A percentile compares a stretch with the other conserved stretches of the same genome.
phyloP scores from a whole-genome alignment of 768 basidiomycete species.

The Leccinum imitatum region DNA sequence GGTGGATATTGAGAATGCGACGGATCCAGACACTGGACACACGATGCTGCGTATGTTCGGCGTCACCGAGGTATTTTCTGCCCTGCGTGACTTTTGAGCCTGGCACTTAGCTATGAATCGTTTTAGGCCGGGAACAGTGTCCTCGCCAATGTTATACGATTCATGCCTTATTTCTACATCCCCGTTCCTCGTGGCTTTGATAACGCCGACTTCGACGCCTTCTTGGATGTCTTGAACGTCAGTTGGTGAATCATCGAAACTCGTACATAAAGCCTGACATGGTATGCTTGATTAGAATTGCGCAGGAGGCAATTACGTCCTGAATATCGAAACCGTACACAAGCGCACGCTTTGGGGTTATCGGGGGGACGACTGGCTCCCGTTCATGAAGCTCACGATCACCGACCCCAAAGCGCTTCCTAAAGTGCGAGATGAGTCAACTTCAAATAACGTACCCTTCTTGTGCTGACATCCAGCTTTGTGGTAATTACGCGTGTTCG shows the following conservation, averaged over 20 bases:
- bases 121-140: slow-evolving; percentile 83
- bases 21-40: slow-evolving; percentile 39
- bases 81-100: background rate
- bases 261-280: background rate
- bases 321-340: slow-evolving; percentile 55
- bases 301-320: slow-evolving; percentile 41
- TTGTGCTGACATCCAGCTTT: slow-evolving; percentile 14
- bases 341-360: slow-evolving; percentile 88
- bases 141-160: slow-evolving; percentile 76
- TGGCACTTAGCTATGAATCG: slow-evolving; percentile 1
- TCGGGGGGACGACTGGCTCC: slow-evolving; percentile 69
- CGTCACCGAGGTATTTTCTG: slow-evolving; percentile 69
- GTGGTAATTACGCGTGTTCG: slow-evolving; percentile 56
- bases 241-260: slow-evolving; percentile 25
- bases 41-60: slow-evolving; percentile 77
- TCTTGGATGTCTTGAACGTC: slow-evolving; percentile 76
- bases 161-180: slow-evolving; percentile 92
- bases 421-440: slow-evolving; percentile 85
- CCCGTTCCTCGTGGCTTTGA: slow-evolving; percentile 83
- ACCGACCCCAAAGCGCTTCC: slow-evolving; percentile 74
- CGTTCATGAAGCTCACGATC: slow-evolving; percentile 85
- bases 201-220: slow-evolving; percentile 60
- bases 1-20: slow-evolving; percentile 83
- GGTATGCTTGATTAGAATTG: slow-evolving; percentile 14
- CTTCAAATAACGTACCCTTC: slow-evolving; percentile 3